These are phyloP conservation scores for Durio zibethinus DNA, from an alignment of 345 rosid species.

Conservation along the genomic window DNA sequence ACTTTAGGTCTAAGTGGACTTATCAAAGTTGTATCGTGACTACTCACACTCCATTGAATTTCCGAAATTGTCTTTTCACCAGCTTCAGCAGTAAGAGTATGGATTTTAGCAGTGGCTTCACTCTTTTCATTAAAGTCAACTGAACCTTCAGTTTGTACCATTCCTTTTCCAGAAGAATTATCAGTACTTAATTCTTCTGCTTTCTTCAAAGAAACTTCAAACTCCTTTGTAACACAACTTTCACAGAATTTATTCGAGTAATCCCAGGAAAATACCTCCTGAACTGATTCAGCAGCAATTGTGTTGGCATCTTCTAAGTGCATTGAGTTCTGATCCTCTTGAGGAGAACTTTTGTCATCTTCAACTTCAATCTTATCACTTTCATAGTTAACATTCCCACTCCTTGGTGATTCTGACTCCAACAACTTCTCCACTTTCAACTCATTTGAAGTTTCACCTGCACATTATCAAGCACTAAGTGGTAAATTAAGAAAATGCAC, in stretches of 20 bases:
- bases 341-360: neutral
- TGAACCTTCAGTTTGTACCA: neutral
- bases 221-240: neutral
- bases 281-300: neutral
- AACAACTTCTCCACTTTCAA: neutral
- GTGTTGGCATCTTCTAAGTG: conserved; percentile 2
- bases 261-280: neutral
- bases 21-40: neutral
- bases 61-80: neutral
- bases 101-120: neutral
- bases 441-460: conserved; percentile 11
- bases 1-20: neutral
- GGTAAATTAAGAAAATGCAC: neutral
- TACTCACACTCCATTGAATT: neutral
- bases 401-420: neutral
- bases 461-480: neutral
- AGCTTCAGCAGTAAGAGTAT: neutral
- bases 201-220: neutral
- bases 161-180: neutral
- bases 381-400: neutral
- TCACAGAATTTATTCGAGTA: neutral
- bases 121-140: neutral
- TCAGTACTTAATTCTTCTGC: neutral
- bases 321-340: neutral
- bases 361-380: neutral